Base-by-base conservation (phyloP, 768 basidiomycete genomes). In the Strobilomyces dryophilus region DNA sequence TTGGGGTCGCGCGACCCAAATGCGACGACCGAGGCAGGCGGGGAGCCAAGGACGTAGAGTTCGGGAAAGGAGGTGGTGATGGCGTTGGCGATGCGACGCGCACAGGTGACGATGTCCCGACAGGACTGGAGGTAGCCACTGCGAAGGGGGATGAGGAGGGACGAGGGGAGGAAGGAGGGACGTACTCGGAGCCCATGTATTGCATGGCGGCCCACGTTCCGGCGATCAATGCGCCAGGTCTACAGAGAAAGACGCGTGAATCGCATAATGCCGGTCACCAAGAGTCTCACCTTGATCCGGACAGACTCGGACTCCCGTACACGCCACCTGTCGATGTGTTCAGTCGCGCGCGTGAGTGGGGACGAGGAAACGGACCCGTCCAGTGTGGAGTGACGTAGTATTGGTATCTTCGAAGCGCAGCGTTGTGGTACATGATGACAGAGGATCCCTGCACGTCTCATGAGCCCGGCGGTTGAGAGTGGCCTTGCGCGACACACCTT, bases 201-300 rank as follows among this genome's bases (percentile, higher is more conserved):
- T 95, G 89, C 84, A 99, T 87, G 2, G 93, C 92, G 8, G 95
- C 95, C 93, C 94, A 99, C 27, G 93, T 85, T 43, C 91, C 95
- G 24, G 95, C 95, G 54, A 99, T 87, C 55, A 98, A 73, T 0
- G 94, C 85, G 7, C 95, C 97, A 1, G 95, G 91, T 36, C 95
- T 92, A 15, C 14, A 34, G 0, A n/a, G 5, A 15, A 41, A 41
- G 11, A 17, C 24, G 24, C 6, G 43, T 53, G 27, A 34, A 29
- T 32, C 18, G 11, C 11, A 15, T 26, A 8, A 24, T 36, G 47
- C 54, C 14, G 10, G 17, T n/a, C 14, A 43, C 27, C 18, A 20
- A 6, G 12, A 20, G 0, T 61, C 79, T 56, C 62, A 93, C 92
- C 92, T 80, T 50, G 93, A 95, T 10, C 94, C 94, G 45, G 94